These are phyloP conservation scores for Mycogone perniciosa DNA, from an alignment of 2,329 filamentous ascomycete genomes.

Conservation along the genomic window DNA sequence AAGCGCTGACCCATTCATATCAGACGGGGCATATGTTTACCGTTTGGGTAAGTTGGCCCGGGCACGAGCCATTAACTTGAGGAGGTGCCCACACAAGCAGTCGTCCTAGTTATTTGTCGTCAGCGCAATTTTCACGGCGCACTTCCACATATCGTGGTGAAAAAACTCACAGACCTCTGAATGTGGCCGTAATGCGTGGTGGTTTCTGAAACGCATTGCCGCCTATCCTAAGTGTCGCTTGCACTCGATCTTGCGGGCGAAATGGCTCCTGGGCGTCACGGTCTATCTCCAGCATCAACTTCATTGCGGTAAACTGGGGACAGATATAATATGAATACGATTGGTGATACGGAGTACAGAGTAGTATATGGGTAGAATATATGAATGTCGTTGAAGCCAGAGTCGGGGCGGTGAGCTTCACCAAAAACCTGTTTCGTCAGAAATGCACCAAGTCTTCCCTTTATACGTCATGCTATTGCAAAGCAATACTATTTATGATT, in stretches of 20 bases:
- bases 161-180: constrained; percentile 4
- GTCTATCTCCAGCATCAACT: constrained; percentile 6
- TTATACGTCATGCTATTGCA: too few species aligned
- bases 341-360: too few species aligned
- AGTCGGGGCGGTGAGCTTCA: too few species aligned
- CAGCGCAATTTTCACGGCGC: too few species aligned
- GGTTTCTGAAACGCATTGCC: constrained; percentile 7
- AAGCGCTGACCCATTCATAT: background rate
- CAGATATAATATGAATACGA: too few species aligned
- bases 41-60: constrained; percentile 1
- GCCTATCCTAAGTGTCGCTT: constrained; percentile 3
- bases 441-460: too few species aligned
- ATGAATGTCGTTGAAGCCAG: too few species aligned
- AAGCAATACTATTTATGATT: too few species aligned
- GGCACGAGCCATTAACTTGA: constrained; percentile 4
- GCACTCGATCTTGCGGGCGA: constrained; percentile 1
- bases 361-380: too few species aligned
- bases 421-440: too few species aligned
- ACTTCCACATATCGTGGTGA: background rate
- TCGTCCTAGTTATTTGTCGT: too few species aligned
- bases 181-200: constrained; percentile 6
- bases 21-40: background rate
- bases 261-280: constrained; percentile 2
- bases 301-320: constrained; percentile 4
- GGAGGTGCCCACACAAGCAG: too few species aligned